phyloP scores from a whole-genome alignment of 306 rosid species.

The Purshia tridentata region DNA sequence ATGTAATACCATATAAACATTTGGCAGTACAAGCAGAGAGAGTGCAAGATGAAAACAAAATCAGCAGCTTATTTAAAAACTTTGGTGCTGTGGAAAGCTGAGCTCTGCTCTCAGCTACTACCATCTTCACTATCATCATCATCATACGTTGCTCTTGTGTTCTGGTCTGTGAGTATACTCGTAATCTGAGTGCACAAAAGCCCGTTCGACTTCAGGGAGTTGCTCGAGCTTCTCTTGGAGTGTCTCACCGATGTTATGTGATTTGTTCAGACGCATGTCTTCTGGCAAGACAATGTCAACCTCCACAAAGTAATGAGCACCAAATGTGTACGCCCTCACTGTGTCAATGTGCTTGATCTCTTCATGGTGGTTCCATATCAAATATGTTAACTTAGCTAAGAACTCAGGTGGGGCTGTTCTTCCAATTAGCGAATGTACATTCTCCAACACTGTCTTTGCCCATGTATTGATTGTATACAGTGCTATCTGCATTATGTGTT shows the following conservation, averaged over 20 bases:
- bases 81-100: neutral
- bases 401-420: constrained; percentile 80
- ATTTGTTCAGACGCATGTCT: constrained; percentile 56
- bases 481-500: constrained; percentile 62
- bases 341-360: constrained; percentile 76
- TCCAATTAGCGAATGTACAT: constrained; percentile 66
- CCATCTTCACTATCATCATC: neutral
- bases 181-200: constrained; percentile 80
- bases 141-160: constrained; percentile 56
- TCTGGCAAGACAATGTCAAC: constrained; percentile 77
- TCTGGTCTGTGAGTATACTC: constrained; percentile 80
- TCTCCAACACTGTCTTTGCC: constrained; percentile 74
- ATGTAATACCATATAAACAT: neutral
- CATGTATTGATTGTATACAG: constrained; percentile 73
- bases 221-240: constrained; percentile 77
- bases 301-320: constrained; percentile 75
- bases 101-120: neutral
- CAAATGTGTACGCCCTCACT: constrained; percentile 80
- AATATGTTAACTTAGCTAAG: constrained; percentile 62
- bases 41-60: neutral
- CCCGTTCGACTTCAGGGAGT: constrained; percentile 77
- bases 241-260: constrained; percentile 79
- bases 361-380: constrained; percentile 82
- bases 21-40: neutral
- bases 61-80: neutral